Conservation (phyloP, 1,284 basidiomycete species). For the Tylopilus orsonianus region DNA sequence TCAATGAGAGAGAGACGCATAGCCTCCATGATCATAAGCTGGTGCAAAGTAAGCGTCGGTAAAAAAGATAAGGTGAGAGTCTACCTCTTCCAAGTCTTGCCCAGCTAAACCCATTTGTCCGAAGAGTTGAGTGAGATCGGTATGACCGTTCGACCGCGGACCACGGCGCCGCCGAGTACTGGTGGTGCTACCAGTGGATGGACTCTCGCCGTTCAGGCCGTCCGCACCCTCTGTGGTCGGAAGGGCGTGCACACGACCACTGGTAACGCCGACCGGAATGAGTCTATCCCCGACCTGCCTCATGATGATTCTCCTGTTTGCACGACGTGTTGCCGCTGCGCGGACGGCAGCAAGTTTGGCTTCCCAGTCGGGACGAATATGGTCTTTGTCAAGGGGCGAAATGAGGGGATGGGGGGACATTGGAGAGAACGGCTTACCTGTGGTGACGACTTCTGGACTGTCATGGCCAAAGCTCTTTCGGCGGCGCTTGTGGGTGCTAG, state of each 20-base stretch:
- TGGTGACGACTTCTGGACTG: slow-evolving; percentile 87
- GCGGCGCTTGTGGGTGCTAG: slow-evolving; percentile 64
- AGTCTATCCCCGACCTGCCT: slow-evolving; percentile 96
- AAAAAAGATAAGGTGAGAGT: slow-evolving; percentile 1
- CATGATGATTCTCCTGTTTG: slow-evolving; percentile 97
- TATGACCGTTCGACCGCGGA: slow-evolving; percentile 52
- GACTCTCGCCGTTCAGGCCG: slow-evolving; percentile 40
- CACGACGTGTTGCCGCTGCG: slow-evolving; percentile 84
- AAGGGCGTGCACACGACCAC: slow-evolving; percentile 70
- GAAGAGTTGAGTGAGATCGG: slow-evolving; percentile 55
- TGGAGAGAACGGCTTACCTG: slow-evolving; percentile 48
- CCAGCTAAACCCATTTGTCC: slow-evolving; percentile 70
- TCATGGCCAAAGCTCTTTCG: slow-evolving; percentile 77
- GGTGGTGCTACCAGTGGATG: slow-evolving; percentile 38
- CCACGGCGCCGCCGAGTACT: slow-evolving; percentile 61
- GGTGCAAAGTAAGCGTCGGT: slow-evolving; percentile 19
- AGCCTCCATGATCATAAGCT: slow-evolving; percentile 99
- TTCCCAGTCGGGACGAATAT: slow-evolving; percentile 95
- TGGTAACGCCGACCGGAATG: slow-evolving; percentile 94
- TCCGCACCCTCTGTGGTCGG: slow-evolving; percentile 50
- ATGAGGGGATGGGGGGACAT: slow-evolving; percentile 11
- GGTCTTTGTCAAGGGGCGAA: slow-evolving; percentile 52
- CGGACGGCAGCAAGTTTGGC: slow-evolving; percentile 86
- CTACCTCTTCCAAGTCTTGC: slow-evolving; percentile 87
- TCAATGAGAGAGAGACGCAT: slow-evolving; percentile 95